Conservation (phyloP, 1,284 basidiomycete species). For the Pseudozyma pruni region DNA sequence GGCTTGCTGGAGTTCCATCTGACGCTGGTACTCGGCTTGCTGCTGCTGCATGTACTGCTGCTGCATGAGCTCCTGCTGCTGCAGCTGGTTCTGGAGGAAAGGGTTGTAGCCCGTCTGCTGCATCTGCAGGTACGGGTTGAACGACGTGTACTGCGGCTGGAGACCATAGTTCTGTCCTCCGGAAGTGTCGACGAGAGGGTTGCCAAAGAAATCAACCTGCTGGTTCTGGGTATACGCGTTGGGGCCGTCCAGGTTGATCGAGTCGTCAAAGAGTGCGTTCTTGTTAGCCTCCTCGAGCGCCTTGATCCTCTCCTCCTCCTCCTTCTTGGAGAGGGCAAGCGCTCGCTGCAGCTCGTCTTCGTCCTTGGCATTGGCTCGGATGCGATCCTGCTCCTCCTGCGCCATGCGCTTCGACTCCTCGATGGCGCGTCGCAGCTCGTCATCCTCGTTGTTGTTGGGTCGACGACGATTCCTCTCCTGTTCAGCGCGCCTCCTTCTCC, state of each 20-base stretch:
- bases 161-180: conserved; percentile 61
- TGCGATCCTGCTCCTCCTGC: conserved; percentile 60
- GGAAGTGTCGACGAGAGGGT: conserved; percentile 55
- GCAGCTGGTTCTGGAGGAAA: conserved; percentile 71
- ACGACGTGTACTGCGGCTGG: conserved; percentile 72
- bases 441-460: conserved; percentile 68
- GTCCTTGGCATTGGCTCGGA: conserved; percentile 59
- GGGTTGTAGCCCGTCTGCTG: conserved; percentile 67
- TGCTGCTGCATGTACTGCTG: conserved; percentile 65
- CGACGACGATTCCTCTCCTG: conserved; percentile 38
- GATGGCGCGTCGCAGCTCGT: conserved; percentile 72
- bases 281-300: conserved; percentile 79
- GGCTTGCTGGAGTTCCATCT: conserved; percentile 68
- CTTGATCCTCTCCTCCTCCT: conserved; percentile 70
- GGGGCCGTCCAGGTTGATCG: conserved; percentile 61
- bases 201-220: conserved; percentile 62
- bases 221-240: conserved; percentile 60
- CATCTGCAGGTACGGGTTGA: conserved; percentile 72
- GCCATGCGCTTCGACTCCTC: conserved; percentile 70
- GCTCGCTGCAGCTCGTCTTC: conserved; percentile 84
- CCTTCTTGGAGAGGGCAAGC: conserved; percentile 84
- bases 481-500: conserved; percentile 55
- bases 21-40: conserved; percentile 67
- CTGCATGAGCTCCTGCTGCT: conserved; percentile 78
- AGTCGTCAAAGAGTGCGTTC: conserved; percentile 81